These are phyloP conservation scores for Fusarium virguliforme DNA, from an alignment of 2,329 filamentous ascomycete species.

Conservation along the genomic window DNA sequence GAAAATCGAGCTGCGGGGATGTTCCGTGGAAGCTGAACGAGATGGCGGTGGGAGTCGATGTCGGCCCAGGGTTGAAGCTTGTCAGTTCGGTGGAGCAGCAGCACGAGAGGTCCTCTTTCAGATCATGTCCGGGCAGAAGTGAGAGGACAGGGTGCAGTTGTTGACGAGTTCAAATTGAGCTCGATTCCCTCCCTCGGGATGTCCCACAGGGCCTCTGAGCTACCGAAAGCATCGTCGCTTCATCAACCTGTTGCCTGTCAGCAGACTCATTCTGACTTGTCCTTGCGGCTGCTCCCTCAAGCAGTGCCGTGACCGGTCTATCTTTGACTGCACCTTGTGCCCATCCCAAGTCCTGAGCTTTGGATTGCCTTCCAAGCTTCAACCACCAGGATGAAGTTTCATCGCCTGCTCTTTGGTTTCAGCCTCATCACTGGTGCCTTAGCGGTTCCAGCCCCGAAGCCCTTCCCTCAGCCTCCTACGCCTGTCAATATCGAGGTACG, in stretches of 20 bases:
- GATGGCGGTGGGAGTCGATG: constrained; percentile 26
- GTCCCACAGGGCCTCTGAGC: constrained; percentile 26
- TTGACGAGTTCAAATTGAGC: constrained; percentile 44
- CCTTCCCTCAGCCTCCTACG: constrained; percentile 40
- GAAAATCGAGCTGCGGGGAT: constrained; percentile 33
- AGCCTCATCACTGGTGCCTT: constrained; percentile 36
- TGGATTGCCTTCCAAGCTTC: constrained; percentile 2
- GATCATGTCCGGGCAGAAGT: not conserved
- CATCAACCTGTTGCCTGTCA: constrained; percentile 1
- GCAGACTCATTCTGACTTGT: constrained; percentile 16
- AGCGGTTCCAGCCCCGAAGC: constrained; percentile 42
- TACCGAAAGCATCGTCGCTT: constrained; percentile 25
- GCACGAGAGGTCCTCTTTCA: not conserved
- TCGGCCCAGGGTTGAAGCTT: constrained; percentile 15
- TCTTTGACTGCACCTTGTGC: constrained; percentile 7
- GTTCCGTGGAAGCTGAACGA: not conserved
- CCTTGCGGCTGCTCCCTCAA: constrained; percentile 4
- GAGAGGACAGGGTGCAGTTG: not conserved
- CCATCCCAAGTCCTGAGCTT: not conserved
- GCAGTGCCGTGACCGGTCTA: constrained; percentile 11
- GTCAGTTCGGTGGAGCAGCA: constrained; percentile 9
- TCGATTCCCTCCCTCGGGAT: constrained; percentile 31
- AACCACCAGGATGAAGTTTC: constrained; percentile 40
- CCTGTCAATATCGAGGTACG: constrained; percentile 59
- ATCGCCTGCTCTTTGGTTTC: constrained; percentile 33